Evolutionary conservation across 768 basidiomycete genomes (phyloP).

Genomic region (Hericium alpestre): DNA sequence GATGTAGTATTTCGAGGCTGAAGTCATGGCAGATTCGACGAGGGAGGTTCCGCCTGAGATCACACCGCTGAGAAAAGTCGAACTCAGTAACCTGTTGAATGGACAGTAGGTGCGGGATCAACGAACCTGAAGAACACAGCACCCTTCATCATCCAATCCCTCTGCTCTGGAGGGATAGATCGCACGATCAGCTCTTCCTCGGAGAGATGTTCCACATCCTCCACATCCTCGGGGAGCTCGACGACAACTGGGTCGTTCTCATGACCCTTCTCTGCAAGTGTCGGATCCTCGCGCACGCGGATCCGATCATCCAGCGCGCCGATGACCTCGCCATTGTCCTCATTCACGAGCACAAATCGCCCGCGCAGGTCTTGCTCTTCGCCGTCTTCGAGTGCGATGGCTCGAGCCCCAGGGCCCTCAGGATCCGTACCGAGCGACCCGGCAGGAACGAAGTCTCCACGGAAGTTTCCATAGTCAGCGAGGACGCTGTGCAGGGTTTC

Average conservation of each 20-base stretch:
- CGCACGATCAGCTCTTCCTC: slow-evolving; percentile 11
- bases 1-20: slow-evolving; percentile 12
- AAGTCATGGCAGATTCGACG: slow-evolving; percentile 9
- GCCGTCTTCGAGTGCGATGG: background rate
- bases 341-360: slow-evolving; percentile 13
- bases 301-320: slow-evolving; percentile 9
- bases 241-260: slow-evolving; percentile 10
- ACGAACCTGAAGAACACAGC: slow-evolving; percentile 11
- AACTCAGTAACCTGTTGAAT: background rate
- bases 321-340: slow-evolving; percentile 9
- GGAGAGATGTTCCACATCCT: background rate
- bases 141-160: slow-evolving; percentile 11
- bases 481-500: slow-evolving; percentile 14
- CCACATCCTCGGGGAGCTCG: slow-evolving; percentile 10
- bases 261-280: slow-evolving; percentile 6
- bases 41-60: slow-evolving; percentile 11
- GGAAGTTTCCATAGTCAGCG: slow-evolving; percentile 7
- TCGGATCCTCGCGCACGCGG: slow-evolving; percentile 9
- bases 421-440: background rate
- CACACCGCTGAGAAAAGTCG: slow-evolving; percentile 3
- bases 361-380: slow-evolving; percentile 11
- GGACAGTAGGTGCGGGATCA: background rate
- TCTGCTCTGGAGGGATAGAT: slow-evolving; percentile 10
- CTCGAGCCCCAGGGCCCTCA: background rate
- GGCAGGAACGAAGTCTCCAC: background rate